A percentile compares a stretch with the other conserved stretches of the same genome.
Conservation (phyloP, 2,329 filamentous ascomycete genomes). For the Aspergillus persii region DNA sequence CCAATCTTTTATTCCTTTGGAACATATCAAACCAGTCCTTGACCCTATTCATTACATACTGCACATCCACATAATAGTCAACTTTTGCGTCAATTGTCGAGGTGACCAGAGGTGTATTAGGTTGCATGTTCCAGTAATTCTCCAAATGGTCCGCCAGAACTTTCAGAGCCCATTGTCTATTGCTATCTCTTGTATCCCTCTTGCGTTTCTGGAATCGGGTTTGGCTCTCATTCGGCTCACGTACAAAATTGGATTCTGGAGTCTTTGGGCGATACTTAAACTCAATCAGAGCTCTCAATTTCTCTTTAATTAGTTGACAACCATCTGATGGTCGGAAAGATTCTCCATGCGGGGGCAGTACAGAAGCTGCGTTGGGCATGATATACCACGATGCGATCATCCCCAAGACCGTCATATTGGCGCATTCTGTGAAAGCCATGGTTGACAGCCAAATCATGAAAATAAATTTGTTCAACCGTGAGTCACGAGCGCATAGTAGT, state of each 20-base stretch:
- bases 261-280: neutral
- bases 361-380: slow-evolving; percentile 5
- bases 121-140: too few relatives aligned
- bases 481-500: slow-evolving; percentile 12
- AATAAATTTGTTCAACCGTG: slow-evolving; percentile 18
- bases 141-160: too few relatives aligned
- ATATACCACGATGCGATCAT: slow-evolving; percentile 19
- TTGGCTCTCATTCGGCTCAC: slow-evolving; percentile 3
- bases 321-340: slow-evolving; percentile 10
- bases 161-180: too few relatives aligned
- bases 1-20: too few relatives aligned
- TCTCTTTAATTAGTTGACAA: neutral
- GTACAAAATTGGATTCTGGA: slow-evolving; percentile 11
- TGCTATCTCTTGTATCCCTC: too few relatives aligned
- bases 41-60: too few relatives aligned
- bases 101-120: too few relatives aligned
- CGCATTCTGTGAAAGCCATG: slow-evolving; percentile 23
- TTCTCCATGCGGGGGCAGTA: slow-evolving; percentile 7
- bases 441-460: slow-evolving; percentile 31
- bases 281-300: slow-evolving; percentile 2
- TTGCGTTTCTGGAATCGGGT: too few relatives aligned
- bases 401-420: slow-evolving; percentile 24
- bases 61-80: too few relatives aligned
- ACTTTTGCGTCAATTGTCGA: too few relatives aligned
- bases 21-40: too few relatives aligned